Evolutionary conservation across 2,329 filamentous ascomycete genomes (phyloP), one percentile per base, ranked within the genome.

Genomic region (Leptodontidium sp.): DNA sequence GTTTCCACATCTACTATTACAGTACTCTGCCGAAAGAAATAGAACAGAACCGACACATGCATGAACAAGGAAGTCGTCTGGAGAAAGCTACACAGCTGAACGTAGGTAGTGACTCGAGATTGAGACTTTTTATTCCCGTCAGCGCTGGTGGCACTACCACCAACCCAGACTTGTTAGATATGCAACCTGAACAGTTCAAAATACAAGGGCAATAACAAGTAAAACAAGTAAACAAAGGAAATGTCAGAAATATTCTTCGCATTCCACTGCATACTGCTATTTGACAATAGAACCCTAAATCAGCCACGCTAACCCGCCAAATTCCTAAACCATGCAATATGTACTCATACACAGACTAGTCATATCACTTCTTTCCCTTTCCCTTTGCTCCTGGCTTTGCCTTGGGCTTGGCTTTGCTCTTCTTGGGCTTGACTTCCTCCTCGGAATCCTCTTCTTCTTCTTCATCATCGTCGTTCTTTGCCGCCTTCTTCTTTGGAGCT

Each of bases 401-500:
- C 70, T 74, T 76, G 4, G 70, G 14, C 40, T 68, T 71, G 14
- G 62, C 68, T 26, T 71, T 72, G 9, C 26, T 65, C 55, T 71
- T 73, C 68, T 75, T 77, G 67, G 77, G 77, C 4, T 75, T 70
- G 67, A 73, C 75, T 6, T 69, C 70, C 17, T 72, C 70, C 47
- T 71, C 70, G 3, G 70, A 64, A 6, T 73, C 72, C 26, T 76
- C 74, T 38, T 75, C 72, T 50, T 74, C 68, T 47, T 74, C 68
- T 15, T 74, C 70, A 12, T 74, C 70, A 53, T 75, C 72, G 8
- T 73, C 72, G 11, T 72, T 71, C 40, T 71, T 65, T n/a, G 72
- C 72, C 6, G 70, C 64, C 21, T 69, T 72, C 65, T 74, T 74
- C 67, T 82, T 82, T 72, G 81, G 81, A 49, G 77, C 74, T 1